Percentiles rank a stretch among this genome's conserved stretches.
phyloP scores from a whole-genome alignment of 768 basidiomycete genomes.

The Trametes maxima region DNA sequence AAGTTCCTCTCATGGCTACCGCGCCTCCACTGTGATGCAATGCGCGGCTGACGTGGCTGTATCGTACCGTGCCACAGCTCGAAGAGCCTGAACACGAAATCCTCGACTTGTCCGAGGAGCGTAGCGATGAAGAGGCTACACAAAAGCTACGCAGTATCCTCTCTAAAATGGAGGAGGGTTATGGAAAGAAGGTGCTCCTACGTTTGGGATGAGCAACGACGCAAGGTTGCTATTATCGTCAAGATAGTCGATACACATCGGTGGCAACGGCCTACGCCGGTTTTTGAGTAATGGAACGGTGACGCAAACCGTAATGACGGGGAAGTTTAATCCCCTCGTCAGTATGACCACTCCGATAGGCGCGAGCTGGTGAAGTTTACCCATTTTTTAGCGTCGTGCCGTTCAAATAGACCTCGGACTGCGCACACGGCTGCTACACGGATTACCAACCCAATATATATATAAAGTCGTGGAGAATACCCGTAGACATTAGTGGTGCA shows the following conservation, averaged over 20 bases:
- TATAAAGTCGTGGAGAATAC: constrained; percentile 16
- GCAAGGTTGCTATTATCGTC: too few species aligned
- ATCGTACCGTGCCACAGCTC: constrained; percentile 46
- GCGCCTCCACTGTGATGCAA: background rate
- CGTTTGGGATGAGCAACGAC: constrained; percentile 32
- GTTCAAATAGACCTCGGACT: background rate
- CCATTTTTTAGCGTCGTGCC: background rate
- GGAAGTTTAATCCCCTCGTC: too few species aligned
- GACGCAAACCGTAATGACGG: too few species aligned
- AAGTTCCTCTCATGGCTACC: constrained; percentile 6
- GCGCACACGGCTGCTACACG: background rate
- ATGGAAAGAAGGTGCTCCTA: constrained; percentile 55
- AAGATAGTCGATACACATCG: too few species aligned
- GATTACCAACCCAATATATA: constrained; percentile 22
- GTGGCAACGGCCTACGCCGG: too few species aligned
- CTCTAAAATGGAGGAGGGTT: constrained; percentile 38
- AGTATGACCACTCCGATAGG: too few species aligned
- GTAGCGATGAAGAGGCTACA: constrained; percentile 42
- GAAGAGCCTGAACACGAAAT: constrained; percentile 71
- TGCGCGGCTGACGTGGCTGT: constrained; percentile 2
- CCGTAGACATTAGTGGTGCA: constrained; percentile 13
- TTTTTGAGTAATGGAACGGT: too few species aligned
- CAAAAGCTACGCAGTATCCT: constrained; percentile 39
- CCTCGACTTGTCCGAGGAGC: constrained; percentile 48
- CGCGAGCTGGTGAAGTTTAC: too few species aligned